Percentiles rank a stretch among this genome's conserved stretches.
phyloP scores from a whole-genome alignment of 208 protist species.

The Trichomonas vaginalis region DNA sequence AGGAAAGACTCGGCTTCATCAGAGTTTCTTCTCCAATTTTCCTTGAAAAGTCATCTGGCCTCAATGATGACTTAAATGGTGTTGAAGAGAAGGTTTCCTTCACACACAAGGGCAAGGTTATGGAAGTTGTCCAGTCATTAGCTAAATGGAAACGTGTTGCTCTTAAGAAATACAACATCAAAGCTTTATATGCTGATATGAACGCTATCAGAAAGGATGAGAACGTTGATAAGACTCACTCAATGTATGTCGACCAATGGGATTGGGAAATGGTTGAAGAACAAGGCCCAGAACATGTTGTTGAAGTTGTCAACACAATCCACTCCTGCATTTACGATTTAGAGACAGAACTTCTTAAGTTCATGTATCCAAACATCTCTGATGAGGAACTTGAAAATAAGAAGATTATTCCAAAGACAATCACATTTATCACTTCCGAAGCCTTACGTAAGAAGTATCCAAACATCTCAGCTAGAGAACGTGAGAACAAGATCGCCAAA shows the following conservation, averaged over 20 bases:
- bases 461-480: constrained; percentile 26
- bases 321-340: constrained; percentile 21
- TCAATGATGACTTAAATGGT: constrained; percentile 5
- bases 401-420: neutral
- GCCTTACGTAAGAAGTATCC: constrained; percentile 31
- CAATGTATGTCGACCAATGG: constrained; percentile 43
- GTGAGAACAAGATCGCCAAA: constrained; percentile 27
- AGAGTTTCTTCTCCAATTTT: neutral
- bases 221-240: constrained; percentile 34
- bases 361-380: neutral
- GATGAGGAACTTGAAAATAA: constrained; percentile 13
- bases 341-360: neutral
- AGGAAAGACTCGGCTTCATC: neutral
- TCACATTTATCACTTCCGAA: constrained; percentile 32
- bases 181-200: constrained; percentile 41
- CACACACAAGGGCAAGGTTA: neutral
- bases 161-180: constrained; percentile 24
- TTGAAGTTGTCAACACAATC: constrained; percentile 22
- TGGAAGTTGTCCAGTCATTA: constrained; percentile 33
- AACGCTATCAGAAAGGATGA: constrained; percentile 34
- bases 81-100: neutral
- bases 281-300: constrained; percentile 20
- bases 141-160: constrained; percentile 36
- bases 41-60: neutral
- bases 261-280: constrained; percentile 39